A percentile compares a stretch with the other conserved stretches of the same genome.
These are phyloP conservation scores for Dimargaris cristalligena DNA, from an alignment of 192 early-diverging fungal species.

Conservation along the genomic window DNA sequence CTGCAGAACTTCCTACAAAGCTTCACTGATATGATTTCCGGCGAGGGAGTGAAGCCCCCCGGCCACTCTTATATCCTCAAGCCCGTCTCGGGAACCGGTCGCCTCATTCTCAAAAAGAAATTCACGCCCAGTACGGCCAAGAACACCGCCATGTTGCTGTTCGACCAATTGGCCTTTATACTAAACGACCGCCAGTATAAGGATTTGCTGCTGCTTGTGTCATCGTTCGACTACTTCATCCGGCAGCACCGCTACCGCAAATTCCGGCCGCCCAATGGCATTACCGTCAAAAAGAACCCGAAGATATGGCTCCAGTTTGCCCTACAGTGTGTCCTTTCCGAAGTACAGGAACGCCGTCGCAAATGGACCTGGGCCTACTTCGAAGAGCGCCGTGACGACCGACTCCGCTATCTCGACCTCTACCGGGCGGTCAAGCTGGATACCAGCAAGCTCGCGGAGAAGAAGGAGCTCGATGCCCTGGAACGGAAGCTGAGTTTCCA, in stretches of 20 bases:
- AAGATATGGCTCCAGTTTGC: slow-evolving; percentile 67
- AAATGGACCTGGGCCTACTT: slow-evolving; percentile 76
- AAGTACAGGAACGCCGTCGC: slow-evolving; percentile 73
- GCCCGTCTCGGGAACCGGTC: slow-evolving; percentile 79
- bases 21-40: slow-evolving; percentile 36
- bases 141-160: slow-evolving; percentile 50
- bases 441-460: slow-evolving; percentile 28
- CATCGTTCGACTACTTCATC: slow-evolving; percentile 65
- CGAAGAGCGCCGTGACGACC: slow-evolving; percentile 62
- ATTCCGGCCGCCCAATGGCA: slow-evolving; percentile 62
- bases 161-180: slow-evolving; percentile 84
- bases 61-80: slow-evolving; percentile 73
- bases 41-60: slow-evolving; percentile 32
- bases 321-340: slow-evolving; percentile 55
- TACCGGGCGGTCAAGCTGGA: slow-evolving; percentile 46
- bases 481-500: slow-evolving; percentile 69
- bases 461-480: slow-evolving; percentile 36
- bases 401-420: slow-evolving; percentile 54
- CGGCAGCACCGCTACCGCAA: slow-evolving; percentile 70
- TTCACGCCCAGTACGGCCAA: slow-evolving; percentile 33
- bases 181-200: slow-evolving; percentile 81
- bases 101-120: slow-evolving; percentile 58
- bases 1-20: slow-evolving; percentile 31
- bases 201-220: slow-evolving; percentile 59
- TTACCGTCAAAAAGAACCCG: slow-evolving; percentile 72